Evolutionary conservation across 768 basidiomycete species (phyloP).

Genomic region (Amanita rubescens): DNA sequence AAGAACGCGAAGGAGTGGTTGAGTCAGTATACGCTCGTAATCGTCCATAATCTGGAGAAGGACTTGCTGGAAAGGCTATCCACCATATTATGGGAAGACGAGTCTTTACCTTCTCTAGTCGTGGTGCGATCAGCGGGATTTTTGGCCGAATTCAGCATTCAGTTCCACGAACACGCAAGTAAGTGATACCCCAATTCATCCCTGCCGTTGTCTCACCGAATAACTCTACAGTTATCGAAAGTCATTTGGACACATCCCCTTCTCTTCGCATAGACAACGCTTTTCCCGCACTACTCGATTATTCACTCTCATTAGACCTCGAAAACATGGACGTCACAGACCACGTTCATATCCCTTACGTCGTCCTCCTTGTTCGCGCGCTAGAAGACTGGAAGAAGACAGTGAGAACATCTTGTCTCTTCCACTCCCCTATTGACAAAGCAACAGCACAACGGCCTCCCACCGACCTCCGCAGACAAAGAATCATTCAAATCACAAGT

Average conservation of each 20-base stretch:
- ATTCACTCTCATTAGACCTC: conserved; percentile 66
- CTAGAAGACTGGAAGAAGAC: conserved; percentile 76
- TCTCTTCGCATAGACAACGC: conserved; percentile 85
- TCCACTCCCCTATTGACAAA: neutral
- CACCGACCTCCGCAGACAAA: conserved; percentile 60
- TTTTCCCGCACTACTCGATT: conserved; percentile 74
- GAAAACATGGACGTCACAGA: conserved; percentile 80
- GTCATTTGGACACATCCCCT: conserved; percentile 68
- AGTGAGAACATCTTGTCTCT: conserved; percentile 31
- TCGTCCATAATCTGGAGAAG: conserved; percentile 74
- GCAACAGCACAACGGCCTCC: conserved; percentile 55
- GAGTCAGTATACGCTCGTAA: conserved; percentile 64
- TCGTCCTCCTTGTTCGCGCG: conserved; percentile 78
- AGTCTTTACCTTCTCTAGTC: conserved; percentile 59
- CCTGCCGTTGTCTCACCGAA: neutral
- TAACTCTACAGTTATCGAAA: conserved; percentile 65
- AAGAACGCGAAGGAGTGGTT: conserved; percentile 20
- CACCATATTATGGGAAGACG: conserved; percentile 57
- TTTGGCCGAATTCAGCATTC: conserved; percentile 80
- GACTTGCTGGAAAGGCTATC: conserved; percentile 51
- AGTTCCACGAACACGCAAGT: conserved; percentile 86
- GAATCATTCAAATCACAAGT: conserved; percentile 70
- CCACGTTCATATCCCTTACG: conserved; percentile 86
- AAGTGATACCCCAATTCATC: conserved; percentile 22
- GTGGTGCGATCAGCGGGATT: conserved; percentile 84